These are phyloP conservation scores for Aureobasidium musti DNA, from an alignment of 2,329 filamentous ascomycete genomes.

Conservation along the genomic window DNA sequence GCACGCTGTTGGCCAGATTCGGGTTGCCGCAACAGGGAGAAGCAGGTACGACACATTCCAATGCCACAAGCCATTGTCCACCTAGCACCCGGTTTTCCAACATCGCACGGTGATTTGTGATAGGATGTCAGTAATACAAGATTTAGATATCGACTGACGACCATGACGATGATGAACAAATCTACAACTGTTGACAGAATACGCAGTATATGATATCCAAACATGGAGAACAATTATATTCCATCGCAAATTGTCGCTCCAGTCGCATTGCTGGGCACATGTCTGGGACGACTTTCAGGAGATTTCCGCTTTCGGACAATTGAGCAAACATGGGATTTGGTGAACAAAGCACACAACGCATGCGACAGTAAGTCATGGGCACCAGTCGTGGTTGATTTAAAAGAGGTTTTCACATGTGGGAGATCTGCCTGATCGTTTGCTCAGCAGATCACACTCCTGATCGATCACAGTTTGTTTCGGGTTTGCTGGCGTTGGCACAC, in stretches of 20 bases:
- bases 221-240: background rate
- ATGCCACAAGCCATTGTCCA: constrained; percentile 24
- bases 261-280: background rate
- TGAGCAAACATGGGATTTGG: constrained; percentile 12
- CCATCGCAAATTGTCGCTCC: background rate
- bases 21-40: constrained; percentile 6
- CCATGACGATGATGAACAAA: background rate
- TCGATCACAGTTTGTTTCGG: constrained; percentile 13
- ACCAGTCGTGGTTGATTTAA: constrained; percentile 12
- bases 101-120: constrained; percentile 28
- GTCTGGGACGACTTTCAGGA: background rate
- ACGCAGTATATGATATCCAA: background rate
- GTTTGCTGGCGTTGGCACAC: constrained; percentile 15
- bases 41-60: constrained; percentile 29
- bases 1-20: constrained; percentile 20
- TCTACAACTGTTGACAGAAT: background rate
- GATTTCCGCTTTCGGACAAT: constrained; percentile 25
- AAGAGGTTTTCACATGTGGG: constrained; percentile 10
- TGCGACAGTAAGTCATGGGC: constrained; percentile 28
- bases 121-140: constrained; percentile 20
- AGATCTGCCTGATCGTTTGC: constrained; percentile 22
- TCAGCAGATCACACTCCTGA: constrained; percentile 15
- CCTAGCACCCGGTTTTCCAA: constrained; percentile 21
- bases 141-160: constrained; percentile 1
- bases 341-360: constrained; percentile 28